These are phyloP conservation scores for Alternaria gansuensis DNA, from an alignment of 2,329 filamentous ascomycete genomes.

Conservation along the genomic window DNA sequence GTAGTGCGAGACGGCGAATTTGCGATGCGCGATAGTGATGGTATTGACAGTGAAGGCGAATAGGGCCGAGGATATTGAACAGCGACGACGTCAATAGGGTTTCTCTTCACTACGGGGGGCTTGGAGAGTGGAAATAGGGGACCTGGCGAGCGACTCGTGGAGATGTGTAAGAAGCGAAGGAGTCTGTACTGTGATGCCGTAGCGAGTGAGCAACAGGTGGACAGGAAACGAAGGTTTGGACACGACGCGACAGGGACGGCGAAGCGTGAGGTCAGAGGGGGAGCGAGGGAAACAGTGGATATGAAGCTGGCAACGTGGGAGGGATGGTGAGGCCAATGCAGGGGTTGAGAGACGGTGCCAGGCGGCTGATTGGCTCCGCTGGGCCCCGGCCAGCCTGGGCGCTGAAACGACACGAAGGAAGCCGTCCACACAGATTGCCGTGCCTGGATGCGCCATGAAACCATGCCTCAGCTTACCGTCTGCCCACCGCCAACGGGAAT, in stretches of 20 bases:
- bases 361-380: slow-evolving; percentile 31
- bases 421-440: slow-evolving; percentile 33
- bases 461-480: slow-evolving; percentile 23
- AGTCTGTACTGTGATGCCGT: slow-evolving; percentile 38
- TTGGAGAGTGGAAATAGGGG: slow-evolving; percentile 11
- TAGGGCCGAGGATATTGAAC: slow-evolving; percentile 17
- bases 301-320: slow-evolving; percentile 28
- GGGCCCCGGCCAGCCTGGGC: slow-evolving; percentile 23
- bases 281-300: slow-evolving; percentile 39
- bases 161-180: slow-evolving; percentile 21
- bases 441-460: slow-evolving; percentile 43
- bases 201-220: slow-evolving; percentile 49
- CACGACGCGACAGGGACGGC: slow-evolving; percentile 22
- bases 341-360: slow-evolving; percentile 10
- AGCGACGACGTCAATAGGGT: slow-evolving; percentile 19
- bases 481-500: slow-evolving; percentile 13
- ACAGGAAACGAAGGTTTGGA: slow-evolving; percentile 39
- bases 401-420: slow-evolving; percentile 32
- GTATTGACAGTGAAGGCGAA: slow-evolving; percentile 19
- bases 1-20: slow-evolving; percentile 9
- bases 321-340: slow-evolving; percentile 13
- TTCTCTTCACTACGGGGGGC: slow-evolving; percentile 16
- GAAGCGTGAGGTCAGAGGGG: slow-evolving; percentile 30
- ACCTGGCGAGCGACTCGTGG: slow-evolving; percentile 6
- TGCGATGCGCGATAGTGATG: slow-evolving; percentile 15